Evolutionary conservation across 225 moss, liverwort and hornwort species (phyloP).

Genomic region (Antitrichia curtipendula): DNA sequence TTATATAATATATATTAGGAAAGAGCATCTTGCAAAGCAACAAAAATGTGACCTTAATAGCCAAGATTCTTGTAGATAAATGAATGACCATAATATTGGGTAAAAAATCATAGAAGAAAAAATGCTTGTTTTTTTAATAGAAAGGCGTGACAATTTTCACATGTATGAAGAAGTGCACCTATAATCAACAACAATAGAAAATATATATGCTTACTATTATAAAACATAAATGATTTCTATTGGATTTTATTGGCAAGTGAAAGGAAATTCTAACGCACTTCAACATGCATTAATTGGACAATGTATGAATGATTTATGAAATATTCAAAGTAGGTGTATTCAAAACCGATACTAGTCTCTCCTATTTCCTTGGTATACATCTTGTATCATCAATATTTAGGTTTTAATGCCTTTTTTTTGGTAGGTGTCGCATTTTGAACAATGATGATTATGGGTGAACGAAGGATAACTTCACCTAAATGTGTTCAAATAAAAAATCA

Average conservation of each 20-base stretch:
- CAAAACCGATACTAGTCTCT: neutral
- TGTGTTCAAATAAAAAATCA: neutral
- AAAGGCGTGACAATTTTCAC: neutral
- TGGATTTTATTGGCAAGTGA: neutral
- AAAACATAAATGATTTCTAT: neutral
- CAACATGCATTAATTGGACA: neutral
- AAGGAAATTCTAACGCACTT: neutral
- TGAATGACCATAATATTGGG: neutral
- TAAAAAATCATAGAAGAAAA: neutral
- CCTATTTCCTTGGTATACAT: neutral
- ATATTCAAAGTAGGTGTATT: neutral
- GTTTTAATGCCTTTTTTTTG: neutral
- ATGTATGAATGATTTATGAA: neutral
- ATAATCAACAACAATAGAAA: neutral
- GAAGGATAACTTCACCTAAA: neutral
- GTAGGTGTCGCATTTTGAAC: rapidly evolving
- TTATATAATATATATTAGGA: neutral
- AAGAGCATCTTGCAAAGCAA: neutral
- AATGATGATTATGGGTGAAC: neutral
- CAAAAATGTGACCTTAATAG: rapidly evolving
- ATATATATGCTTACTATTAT: neutral
- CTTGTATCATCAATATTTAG: neutral
- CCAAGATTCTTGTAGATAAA: neutral
- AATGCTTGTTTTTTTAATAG: rapidly evolving
- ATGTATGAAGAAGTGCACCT: neutral